Conservation (phyloP, 352 stramenopile genomes). For the Phytophthora sp. region DNA sequence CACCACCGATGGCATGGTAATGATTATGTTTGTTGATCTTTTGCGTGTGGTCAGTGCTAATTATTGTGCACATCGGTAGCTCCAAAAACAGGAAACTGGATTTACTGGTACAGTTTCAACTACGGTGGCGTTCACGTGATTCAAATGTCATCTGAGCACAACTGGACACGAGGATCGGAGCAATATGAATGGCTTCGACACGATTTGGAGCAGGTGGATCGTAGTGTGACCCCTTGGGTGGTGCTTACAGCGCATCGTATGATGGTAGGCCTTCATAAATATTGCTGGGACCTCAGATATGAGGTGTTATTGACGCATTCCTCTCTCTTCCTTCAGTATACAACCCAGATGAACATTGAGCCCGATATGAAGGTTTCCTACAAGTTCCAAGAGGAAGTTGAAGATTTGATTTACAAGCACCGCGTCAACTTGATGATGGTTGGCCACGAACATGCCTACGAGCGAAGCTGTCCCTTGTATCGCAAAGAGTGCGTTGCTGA, state of each 20-base stretch:
- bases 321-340: constrained; percentile 39
- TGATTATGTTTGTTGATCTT: neutral
- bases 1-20: constrained; percentile 72
- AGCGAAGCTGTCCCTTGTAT: constrained; percentile 85
- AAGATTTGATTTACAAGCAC: constrained; percentile 85
- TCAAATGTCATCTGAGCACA: constrained; percentile 91
- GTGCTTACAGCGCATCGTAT: constrained; percentile 91
- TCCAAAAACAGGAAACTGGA: constrained; percentile 62
- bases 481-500: constrained; percentile 62
- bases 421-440: constrained; percentile 91
- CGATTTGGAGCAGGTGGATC: constrained; percentile 82
- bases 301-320: constrained; percentile 1
- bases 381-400: constrained; percentile 88
- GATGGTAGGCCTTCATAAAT: constrained; percentile 52
- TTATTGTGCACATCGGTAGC: constrained; percentile 32
- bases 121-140: constrained; percentile 90
- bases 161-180: constrained; percentile 81
- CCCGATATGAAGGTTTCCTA: constrained; percentile 67
- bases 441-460: constrained; percentile 92
- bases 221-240: constrained; percentile 89
- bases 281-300: neutral
- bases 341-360: constrained; percentile 58
- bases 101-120: constrained; percentile 93
- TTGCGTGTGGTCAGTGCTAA: constrained; percentile 5
- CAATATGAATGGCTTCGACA: constrained; percentile 89